Percentiles rank a stretch among this genome's conserved stretches.
phyloP scores from a whole-genome alignment of 495 filamentous ascomycete species.

The Talaromyces borbonicus region DNA sequence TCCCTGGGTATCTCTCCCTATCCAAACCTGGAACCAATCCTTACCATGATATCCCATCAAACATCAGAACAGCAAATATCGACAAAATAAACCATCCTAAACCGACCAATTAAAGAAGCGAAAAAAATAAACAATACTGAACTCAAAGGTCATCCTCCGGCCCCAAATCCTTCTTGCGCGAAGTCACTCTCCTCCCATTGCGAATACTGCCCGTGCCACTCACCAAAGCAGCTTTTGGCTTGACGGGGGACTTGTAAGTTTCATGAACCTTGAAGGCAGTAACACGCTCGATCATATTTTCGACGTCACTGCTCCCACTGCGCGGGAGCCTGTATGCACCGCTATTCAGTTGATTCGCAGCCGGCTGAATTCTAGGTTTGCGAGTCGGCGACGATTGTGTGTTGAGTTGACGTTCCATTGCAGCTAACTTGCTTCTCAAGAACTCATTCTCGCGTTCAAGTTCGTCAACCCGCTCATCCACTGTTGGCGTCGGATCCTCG shows the following conservation, averaged over 20 bases:
- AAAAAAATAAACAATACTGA: neutral
- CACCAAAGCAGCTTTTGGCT: conserved; percentile 18
- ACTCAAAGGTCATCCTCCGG: conserved; percentile 41
- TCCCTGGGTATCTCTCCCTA: too few species aligned
- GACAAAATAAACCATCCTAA: neutral
- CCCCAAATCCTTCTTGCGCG: conserved; percentile 46
- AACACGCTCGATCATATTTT: conserved; percentile 33
- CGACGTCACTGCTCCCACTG: conserved; percentile 32
- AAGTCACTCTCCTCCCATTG: conserved; percentile 43
- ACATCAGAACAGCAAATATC: neutral
- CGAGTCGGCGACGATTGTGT: conserved; percentile 35
- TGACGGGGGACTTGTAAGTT: conserved; percentile 25
- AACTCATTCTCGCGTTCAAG: conserved; percentile 40
- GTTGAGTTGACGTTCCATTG: conserved; percentile 38
- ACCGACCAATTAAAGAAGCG: neutral
- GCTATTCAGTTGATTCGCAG: conserved; percentile 13
- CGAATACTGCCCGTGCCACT: conserved; percentile 15
- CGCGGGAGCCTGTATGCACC: conserved; percentile 15
- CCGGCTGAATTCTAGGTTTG: conserved; percentile 23
- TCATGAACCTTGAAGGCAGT: conserved; percentile 35
- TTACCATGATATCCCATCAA: too few species aligned
- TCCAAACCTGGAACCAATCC: too few species aligned
- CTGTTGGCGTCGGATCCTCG: conserved; percentile 33
- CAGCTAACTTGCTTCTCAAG: conserved; percentile 32
- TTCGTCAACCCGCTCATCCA: conserved; percentile 26